Evolutionary conservation across 225 moss, liverwort and hornwort genomes (phyloP).

Genomic region (Antitrichia curtipendula): DNA sequence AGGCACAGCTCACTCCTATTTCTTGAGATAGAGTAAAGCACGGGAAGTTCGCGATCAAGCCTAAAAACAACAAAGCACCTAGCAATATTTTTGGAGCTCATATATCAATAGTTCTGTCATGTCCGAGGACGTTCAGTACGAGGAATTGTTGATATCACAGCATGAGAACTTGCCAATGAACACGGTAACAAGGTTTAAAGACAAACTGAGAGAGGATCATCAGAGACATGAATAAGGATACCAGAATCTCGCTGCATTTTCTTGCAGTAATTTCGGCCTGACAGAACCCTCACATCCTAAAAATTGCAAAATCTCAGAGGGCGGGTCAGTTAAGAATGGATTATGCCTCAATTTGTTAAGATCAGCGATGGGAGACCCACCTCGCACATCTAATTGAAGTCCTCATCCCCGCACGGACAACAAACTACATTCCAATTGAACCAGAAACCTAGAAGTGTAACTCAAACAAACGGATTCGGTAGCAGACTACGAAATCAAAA

Average conservation of each 20-base stretch:
- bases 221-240: neutral
- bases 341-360: slow-evolving; percentile 8
- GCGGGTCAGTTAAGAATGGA: slow-evolving; percentile 21
- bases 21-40: neutral
- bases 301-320: neutral
- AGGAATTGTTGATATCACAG: neutral
- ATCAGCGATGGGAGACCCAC: neutral
- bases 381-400: slow-evolving; percentile 35
- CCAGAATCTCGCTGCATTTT: neutral
- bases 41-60: neutral
- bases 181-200: neutral
- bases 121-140: neutral
- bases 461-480: neutral
- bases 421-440: neutral
- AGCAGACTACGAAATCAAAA: neutral
- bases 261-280: neutral
- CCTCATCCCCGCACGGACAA: neutral
- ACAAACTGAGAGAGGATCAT: neutral
- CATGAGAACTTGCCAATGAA: neutral
- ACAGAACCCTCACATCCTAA: neutral
- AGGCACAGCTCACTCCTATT: too few relatives aligned
- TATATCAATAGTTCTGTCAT: neutral
- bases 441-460: too few relatives aligned
- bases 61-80: too few relatives aligned
- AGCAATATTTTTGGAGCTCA: neutral